Percentiles rank a stretch among this genome's conserved stretches.
These are phyloP conservation scores for Pleurotus tuber-regium DNA, from an alignment of 768 basidiomycete genomes.

Conservation along the genomic window DNA sequence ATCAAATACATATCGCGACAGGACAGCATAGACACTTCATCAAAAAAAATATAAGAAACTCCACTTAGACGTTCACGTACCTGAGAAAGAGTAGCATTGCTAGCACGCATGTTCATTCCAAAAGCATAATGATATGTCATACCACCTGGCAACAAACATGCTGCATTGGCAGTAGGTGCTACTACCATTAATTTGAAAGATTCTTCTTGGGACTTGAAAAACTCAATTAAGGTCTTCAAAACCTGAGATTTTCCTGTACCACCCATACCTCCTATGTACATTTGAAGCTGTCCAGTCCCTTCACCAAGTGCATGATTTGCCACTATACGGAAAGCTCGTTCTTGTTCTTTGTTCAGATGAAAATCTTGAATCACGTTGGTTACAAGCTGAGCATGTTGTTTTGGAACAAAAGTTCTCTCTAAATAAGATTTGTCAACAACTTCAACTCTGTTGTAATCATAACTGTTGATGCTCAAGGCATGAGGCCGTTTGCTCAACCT, in stretches of 20 bases:
- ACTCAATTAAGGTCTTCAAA: slow-evolving; percentile 13
- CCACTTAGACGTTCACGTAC: slow-evolving; percentile 14
- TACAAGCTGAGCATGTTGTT: not conserved
- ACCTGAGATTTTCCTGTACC: slow-evolving; percentile 25
- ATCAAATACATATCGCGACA: slow-evolving; percentile 27
- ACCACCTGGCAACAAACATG: slow-evolving; percentile 17
- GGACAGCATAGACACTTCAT: slow-evolving; percentile 41
- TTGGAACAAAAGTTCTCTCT: slow-evolving; percentile 1
- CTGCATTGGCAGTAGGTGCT: slow-evolving; percentile 23
- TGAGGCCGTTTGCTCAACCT: not conserved
- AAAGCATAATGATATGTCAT: slow-evolving; percentile 25
- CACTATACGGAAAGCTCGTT: slow-evolving; percentile 15
- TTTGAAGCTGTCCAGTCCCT: slow-evolving; percentile 16
- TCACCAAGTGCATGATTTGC: slow-evolving; percentile 18
- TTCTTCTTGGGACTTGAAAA: slow-evolving; percentile 15
- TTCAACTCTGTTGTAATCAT: not conserved
- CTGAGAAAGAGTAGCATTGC: slow-evolving; percentile 5
- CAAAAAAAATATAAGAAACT: slow-evolving; percentile 36
- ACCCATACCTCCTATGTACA: slow-evolving; percentile 27
- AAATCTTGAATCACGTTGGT: not conserved
- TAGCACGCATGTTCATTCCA: slow-evolving; percentile 14
- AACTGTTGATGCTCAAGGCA: not conserved
- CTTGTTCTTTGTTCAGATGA: slow-evolving; percentile 1
- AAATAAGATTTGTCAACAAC: slow-evolving; percentile 9
- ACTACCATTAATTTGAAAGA: slow-evolving; percentile 12